A percentile compares a stretch with the other conserved stretches of the same genome.
These are phyloP conservation scores for Podospora comata DNA, from an alignment of 495 filamentous ascomycete genomes.

Conservation along the genomic window DNA sequence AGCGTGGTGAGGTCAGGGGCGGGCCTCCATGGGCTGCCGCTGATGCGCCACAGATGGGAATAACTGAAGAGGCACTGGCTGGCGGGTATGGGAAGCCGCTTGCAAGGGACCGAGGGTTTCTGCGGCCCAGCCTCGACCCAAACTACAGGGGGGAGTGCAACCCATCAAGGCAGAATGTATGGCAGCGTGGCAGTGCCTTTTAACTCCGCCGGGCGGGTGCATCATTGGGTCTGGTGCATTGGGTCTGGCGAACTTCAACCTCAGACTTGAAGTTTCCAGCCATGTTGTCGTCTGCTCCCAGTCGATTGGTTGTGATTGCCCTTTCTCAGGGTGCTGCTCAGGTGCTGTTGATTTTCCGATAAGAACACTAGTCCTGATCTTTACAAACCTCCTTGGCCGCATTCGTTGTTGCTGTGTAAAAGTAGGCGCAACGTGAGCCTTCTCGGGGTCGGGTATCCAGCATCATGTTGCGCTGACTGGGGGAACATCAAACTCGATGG, in stretches of 20 bases:
- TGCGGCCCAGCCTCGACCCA: not conserved
- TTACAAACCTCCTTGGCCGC: not conserved
- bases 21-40: not conserved
- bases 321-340: not conserved
- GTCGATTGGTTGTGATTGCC: not conserved
- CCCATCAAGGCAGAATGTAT: not conserved
- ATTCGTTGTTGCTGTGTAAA: not conserved
- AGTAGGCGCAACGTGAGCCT: not conserved
- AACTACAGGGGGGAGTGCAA: not conserved
- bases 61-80: not conserved
- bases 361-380: not conserved
- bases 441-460: not conserved
- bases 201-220: slow-evolving; percentile 2
- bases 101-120: not conserved
- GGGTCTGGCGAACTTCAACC: not conserved
- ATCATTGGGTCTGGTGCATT: not conserved
- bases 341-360: not conserved
- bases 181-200: not conserved
- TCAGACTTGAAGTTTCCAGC: not conserved
- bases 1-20: not conserved
- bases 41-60: not conserved
- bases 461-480: not conserved
- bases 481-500: no score
- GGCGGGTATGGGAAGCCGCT: not conserved
- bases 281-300: not conserved